Evolutionary conservation across 805 yeast species (phyloP), one percentile per base, ranked within the genome.

Genomic region (Candida coleopterorum): DNA sequence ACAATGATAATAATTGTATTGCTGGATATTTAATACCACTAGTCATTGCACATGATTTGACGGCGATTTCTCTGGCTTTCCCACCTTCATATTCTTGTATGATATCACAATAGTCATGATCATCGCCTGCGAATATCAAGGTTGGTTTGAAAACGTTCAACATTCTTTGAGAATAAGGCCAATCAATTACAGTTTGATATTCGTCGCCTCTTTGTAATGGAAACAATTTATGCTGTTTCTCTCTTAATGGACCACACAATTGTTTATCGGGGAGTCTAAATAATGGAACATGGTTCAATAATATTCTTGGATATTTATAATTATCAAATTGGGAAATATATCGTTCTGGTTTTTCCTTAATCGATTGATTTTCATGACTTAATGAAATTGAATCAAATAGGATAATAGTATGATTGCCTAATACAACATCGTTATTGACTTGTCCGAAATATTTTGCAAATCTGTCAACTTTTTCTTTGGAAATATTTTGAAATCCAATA

Each of bases 21-120:
- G 95, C 97, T 0, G 99, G 99, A 36, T 69, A 67, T 35, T 68
- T 60, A 20, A 93, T 79, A 0, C 97, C 97, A 79, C 86, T 85
- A 16, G 95, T 89, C 95, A 93, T 85, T 10, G 96, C 82, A 35
- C 83, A 77, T 3, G 95, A 78, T 57, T 93, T 93, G 20, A 89
- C 88, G 0, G 96, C 86, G 44, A 83, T 77, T 55, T 93, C 98
- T 35, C 80, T 43, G 4, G 62, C 81, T 3, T 77, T 68, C n/a
- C 39, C 38, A 18, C 32, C 38, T 5, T 39, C 41, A 2, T 49
- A 58, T 9, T 56, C 49, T 53, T 89, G 97, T 15, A 62, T 60
- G 21, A 82, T 72, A 45, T 84, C 86, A 56, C 99, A 93, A 48
- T 86, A 88, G 56, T 93, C 98, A 62, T 93, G 99, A 56, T 93